Evolutionary conservation across 805 yeast species (phyloP).

Genomic region (Starmerella lactis-condensi): DNA sequence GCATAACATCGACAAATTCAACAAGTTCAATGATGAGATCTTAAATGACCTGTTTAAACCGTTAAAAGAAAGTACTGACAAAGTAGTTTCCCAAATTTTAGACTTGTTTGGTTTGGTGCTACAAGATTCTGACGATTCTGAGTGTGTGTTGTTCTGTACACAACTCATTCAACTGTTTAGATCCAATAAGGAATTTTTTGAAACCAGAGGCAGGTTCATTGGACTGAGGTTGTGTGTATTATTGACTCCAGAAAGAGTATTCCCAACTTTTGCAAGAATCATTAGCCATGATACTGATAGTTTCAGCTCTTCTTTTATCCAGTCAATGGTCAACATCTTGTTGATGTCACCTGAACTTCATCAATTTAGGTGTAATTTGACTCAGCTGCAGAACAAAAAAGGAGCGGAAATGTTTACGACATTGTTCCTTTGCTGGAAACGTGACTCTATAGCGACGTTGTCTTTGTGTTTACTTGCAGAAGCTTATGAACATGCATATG

Average conservation of each 20-base stretch:
- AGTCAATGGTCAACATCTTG: slow-evolving; percentile 68
- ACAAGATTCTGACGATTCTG: slow-evolving; percentile 49
- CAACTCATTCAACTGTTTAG: slow-evolving; percentile 54
- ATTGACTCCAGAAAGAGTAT: slow-evolving; percentile 65
- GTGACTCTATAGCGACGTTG: slow-evolving; percentile 72
- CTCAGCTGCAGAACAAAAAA: slow-evolving; percentile 37
- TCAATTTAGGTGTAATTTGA: slow-evolving; percentile 47
- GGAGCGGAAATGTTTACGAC: slow-evolving; percentile 56
- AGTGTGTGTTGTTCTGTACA: slow-evolving; percentile 56
- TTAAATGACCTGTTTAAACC: slow-evolving; percentile 39
- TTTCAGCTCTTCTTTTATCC: slow-evolving; percentile 66
- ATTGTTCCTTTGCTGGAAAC: slow-evolving; percentile 79
- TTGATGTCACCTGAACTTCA: slow-evolving; percentile 70
- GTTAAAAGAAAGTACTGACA: slow-evolving; percentile 52
- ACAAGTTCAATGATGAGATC: slow-evolving; percentile 38
- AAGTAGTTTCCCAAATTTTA: slow-evolving; percentile 56
- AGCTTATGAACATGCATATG: slow-evolving; percentile 70
- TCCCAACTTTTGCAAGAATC: slow-evolving; percentile 60
- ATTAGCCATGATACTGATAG: slow-evolving; percentile 31
- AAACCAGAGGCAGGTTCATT: slow-evolving; percentile 63
- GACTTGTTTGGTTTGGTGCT: slow-evolving; percentile 58
- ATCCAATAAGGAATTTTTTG: slow-evolving; percentile 46
- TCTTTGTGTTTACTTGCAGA: slow-evolving; percentile 73
- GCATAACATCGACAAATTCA: slow-evolving; percentile 38
- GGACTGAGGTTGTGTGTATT: slow-evolving; percentile 67